phyloP scores from a whole-genome alignment of 129 eudicot genomes.

The Kitagawia praeruptora region DNA sequence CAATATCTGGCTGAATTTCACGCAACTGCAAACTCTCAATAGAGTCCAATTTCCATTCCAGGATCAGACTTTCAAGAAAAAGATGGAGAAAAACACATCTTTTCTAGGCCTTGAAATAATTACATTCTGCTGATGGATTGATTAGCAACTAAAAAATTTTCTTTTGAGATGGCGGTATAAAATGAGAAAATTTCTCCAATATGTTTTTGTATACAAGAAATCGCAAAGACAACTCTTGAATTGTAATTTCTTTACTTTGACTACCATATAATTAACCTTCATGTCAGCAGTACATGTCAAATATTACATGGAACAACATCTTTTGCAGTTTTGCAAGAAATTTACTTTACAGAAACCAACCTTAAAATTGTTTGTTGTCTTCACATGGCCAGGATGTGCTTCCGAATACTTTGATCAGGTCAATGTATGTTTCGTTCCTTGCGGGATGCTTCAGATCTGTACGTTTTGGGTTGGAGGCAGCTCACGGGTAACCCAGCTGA shows the following conservation, averaged over 20 bases:
- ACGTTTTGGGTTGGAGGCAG: slow-evolving; percentile 93
- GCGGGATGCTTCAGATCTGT: slow-evolving; percentile 97
- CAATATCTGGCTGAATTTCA: background rate
- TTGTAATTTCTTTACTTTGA: background rate
- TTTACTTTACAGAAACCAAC: background rate
- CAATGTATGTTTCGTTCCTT: slow-evolving; percentile 87
- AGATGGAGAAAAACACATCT: background rate
- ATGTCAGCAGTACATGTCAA: background rate
- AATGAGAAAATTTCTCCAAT: background rate
- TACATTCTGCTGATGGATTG: background rate
- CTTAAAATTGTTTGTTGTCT: background rate
- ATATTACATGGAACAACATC: background rate
- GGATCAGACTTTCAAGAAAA: background rate
- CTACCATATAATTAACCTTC: background rate
- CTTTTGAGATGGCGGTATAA: background rate
- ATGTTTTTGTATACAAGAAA: background rate
- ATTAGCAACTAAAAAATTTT: background rate
- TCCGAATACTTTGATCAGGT: slow-evolving; percentile 59
- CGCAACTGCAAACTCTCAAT: background rate
- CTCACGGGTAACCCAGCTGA: slow-evolving; percentile 76
- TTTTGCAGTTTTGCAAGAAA: background rate
- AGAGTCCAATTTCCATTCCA: background rate
- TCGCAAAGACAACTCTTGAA: background rate
- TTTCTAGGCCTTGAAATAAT: background rate
- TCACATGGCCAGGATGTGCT: slow-evolving; percentile 50